These are phyloP conservation scores for Gynostemma pentaphyllum DNA, from an alignment of 306 rosid species.

Conservation along the genomic window DNA sequence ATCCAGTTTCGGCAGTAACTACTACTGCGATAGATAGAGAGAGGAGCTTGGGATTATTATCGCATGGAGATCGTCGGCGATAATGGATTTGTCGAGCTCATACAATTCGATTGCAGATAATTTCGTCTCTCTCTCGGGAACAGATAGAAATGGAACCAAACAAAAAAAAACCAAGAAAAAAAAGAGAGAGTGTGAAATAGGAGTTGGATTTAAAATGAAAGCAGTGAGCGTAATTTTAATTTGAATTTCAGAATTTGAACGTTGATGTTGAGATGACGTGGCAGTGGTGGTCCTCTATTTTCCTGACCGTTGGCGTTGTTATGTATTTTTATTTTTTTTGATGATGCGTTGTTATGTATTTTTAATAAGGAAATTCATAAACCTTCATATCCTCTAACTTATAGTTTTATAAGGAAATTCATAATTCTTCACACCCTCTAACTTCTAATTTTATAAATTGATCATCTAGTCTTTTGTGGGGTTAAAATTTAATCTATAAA, in stretches of 20 bases:
- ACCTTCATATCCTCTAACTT: neutral
- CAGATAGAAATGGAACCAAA: neutral
- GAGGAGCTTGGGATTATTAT: conserved; percentile 1
- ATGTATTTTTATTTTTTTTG: too few species aligned
- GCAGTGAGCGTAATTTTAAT: too few species aligned
- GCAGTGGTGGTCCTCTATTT: neutral
- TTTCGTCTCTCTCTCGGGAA: neutral
- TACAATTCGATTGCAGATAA: neutral
- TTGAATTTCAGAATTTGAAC: too few species aligned
- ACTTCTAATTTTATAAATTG: too few species aligned
- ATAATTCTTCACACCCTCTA: too few species aligned
- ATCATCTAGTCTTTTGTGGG: too few species aligned
- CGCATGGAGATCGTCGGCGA: neutral
- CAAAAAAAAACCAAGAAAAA: neutral
- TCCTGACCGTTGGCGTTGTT: too few species aligned
- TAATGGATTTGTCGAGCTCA: neutral
- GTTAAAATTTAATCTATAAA: too few species aligned
- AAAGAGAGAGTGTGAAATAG: too few species aligned
- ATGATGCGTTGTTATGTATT: too few species aligned
- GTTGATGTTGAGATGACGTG: neutral
- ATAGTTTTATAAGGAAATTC: too few species aligned
- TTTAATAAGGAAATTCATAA: neutral
- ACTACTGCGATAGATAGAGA: neutral
- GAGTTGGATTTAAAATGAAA: neutral
- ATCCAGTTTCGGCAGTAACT: neutral